A percentile compares a stretch with the other conserved stretches of the same genome.
phyloP scores from a whole-genome alignment of 148 eudicot genomes.

The Diospyros kaki region DNA sequence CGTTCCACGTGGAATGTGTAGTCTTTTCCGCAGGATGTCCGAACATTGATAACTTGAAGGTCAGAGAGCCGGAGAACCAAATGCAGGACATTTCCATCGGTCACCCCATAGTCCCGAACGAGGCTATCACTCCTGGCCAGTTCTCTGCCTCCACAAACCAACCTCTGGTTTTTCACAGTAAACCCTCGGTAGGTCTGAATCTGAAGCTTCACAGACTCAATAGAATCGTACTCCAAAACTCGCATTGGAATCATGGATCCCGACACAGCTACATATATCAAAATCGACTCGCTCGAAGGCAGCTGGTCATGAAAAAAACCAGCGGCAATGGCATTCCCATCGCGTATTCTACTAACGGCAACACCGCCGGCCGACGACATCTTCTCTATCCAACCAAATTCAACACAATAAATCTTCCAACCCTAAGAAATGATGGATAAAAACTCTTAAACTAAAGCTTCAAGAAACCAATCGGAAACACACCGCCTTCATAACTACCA shows the following conservation, averaged over 20 bases:
- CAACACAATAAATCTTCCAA: background rate
- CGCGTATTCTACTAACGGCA: conserved; percentile 50
- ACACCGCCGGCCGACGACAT: conserved; percentile 78
- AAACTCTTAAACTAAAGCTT: conserved; percentile 3
- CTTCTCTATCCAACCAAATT: conserved; percentile 7
- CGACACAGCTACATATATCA: conserved; percentile 52
- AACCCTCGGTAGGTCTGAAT: conserved; percentile 73
- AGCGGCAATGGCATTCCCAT: conserved; percentile 40
- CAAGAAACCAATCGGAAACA: background rate
- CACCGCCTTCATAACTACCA: background rate
- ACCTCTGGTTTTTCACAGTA: conserved; percentile 60
- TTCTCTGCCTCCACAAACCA: conserved; percentile 83
- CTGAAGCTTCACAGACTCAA: conserved; percentile 69
- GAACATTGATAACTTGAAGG: conserved; percentile 61
- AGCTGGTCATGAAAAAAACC: conserved; percentile 33
- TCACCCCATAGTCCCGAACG: conserved; percentile 69
- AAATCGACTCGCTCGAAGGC: conserved; percentile 35
- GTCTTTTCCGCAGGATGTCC: conserved; percentile 68
- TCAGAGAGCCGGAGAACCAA: conserved; percentile 75
- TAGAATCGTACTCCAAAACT: conserved; percentile 66
- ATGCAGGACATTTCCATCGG: conserved; percentile 78
- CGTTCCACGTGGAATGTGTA: conserved; percentile 61
- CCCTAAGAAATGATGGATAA: background rate
- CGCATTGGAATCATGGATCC: conserved; percentile 64
- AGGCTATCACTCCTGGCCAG: conserved; percentile 73